Conservation (phyloP, 768 basidiomycete genomes). For the Russula sp. region DNA sequence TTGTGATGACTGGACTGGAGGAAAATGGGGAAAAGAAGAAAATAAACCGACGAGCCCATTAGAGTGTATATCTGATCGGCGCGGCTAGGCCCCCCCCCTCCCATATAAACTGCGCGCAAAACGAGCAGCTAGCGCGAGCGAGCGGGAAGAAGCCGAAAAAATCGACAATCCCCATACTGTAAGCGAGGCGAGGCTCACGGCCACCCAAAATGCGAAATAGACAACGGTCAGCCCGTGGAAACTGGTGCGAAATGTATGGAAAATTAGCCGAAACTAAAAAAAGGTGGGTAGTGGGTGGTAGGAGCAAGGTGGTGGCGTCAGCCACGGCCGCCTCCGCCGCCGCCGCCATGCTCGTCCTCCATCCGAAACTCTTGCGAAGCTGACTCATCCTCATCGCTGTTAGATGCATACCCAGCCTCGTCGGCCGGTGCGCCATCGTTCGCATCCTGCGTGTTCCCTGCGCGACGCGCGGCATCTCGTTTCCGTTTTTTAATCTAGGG, state of each 20-base stretch:
- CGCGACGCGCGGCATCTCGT: slow-evolving; percentile 29
- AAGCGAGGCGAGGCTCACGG: slow-evolving; percentile 29
- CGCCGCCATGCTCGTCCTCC: slow-evolving; percentile 25
- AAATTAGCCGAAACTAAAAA: slow-evolving; percentile 15
- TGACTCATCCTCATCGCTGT: slow-evolving; percentile 31
- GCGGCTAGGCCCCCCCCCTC: slow-evolving; percentile 19
- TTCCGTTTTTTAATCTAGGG: slow-evolving; percentile 31
- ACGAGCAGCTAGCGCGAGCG: slow-evolving; percentile 9
- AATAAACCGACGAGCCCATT: slow-evolving; percentile 20
- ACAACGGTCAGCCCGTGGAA: slow-evolving; percentile 28
- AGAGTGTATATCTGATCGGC: slow-evolving; percentile 31
- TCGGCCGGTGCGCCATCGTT: slow-evolving; percentile 22
- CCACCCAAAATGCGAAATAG: slow-evolving; percentile 34
- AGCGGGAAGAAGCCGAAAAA: slow-evolving; percentile 22
- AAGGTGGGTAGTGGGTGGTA: background rate
- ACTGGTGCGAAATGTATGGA: slow-evolving; percentile 18
- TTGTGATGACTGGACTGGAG: too few relatives aligned
- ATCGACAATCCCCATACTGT: slow-evolving; percentile 30
- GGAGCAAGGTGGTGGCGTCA: slow-evolving; percentile 2
- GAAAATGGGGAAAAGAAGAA: slow-evolving; percentile 7
- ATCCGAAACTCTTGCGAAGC: slow-evolving; percentile 31
- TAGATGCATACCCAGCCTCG: slow-evolving; percentile 23
- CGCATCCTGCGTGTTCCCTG: slow-evolving; percentile 16
- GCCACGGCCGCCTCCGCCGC: slow-evolving; percentile 18
- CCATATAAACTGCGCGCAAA: slow-evolving; percentile 22